phyloP scores from a whole-genome alignment of 257 asterid genomes.

The Petrea volubilis region DNA sequence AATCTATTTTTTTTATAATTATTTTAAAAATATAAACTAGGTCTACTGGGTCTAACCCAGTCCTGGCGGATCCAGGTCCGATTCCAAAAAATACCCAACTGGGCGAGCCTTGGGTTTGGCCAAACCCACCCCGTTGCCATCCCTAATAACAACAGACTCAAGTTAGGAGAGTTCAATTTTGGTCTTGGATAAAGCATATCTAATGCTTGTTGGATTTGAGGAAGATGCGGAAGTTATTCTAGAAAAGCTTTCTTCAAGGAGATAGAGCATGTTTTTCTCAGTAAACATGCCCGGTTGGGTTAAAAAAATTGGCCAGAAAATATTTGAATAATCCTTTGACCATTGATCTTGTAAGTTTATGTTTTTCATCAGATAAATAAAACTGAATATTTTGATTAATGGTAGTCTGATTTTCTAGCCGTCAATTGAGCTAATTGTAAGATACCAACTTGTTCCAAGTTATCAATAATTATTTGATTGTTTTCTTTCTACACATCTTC shows the following conservation, averaged over 20 bases:
- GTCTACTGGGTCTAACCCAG: too few relatives aligned
- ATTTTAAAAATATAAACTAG: too few relatives aligned
- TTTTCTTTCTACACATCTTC: background rate
- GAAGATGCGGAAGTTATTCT: conserved; percentile 86
- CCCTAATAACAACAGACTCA: conserved; percentile 58
- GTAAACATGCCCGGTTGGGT: conserved; percentile 99
- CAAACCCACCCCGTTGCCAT: too few relatives aligned
- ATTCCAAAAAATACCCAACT: too few relatives aligned
- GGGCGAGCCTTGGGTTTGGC: too few relatives aligned
- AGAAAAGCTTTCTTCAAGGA: conserved; percentile 64
- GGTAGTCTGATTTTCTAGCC: background rate
- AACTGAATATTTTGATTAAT: background rate
- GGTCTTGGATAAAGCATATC: conserved; percentile 98
- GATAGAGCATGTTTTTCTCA: conserved; percentile 99
- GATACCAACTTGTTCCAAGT: background rate
- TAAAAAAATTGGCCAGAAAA: conserved; percentile 79
- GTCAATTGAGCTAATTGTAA: background rate
- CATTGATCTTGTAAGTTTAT: conserved; percentile 70
- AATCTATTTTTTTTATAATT: too few relatives aligned
- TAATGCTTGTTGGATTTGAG: conserved; percentile 99
- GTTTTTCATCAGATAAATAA: conserved; percentile 7
- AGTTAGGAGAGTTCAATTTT: conserved; percentile 81
- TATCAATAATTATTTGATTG: background rate
- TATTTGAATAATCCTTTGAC: conserved; percentile 78
- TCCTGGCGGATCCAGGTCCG: too few relatives aligned